Conservation (phyloP, 202 grass and related monocot genomes). For the Setaria italica region DNA sequence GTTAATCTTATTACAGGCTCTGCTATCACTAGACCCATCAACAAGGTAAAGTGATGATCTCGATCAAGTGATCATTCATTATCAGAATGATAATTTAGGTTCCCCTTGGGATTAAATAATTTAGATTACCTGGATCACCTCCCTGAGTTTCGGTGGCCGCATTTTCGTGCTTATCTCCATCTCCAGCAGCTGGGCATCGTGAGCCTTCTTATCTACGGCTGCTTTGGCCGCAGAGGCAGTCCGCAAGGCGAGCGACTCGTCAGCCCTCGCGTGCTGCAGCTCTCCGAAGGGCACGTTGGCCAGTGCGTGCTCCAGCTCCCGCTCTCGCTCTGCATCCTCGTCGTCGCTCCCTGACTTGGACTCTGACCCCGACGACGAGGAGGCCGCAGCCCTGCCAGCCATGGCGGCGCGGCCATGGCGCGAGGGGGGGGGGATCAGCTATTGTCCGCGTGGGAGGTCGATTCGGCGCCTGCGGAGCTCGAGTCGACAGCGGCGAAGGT, state of each 20-base stretch:
- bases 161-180: constrained; percentile 94
- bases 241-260: constrained; percentile 59
- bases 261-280: constrained; percentile 71
- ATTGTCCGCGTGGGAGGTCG: no score
- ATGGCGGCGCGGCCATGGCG: no score
- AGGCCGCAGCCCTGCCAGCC: neutral
- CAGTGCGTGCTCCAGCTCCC: constrained; percentile 67
- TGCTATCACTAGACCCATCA: no score
- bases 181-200: neutral
- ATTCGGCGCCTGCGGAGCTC: no score
- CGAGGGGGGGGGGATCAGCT: no score
- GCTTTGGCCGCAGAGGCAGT: constrained; percentile 21
- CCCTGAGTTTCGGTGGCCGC: constrained; percentile 61
- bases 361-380: constrained; percentile 46
- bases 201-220: constrained; percentile 55
- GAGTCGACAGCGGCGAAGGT: no score
- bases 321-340: constrained; percentile 50
- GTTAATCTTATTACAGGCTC: no score
- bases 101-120: no score
- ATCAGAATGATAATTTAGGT: no score
- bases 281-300: constrained; percentile 88
- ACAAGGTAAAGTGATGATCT: no score
- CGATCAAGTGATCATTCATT: no score
- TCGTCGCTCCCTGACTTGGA: constrained; percentile 54
- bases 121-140: constrained; percentile 63